Evolutionary conservation across 805 yeast species (phyloP).

Genomic region (Wickerhamiella kurtzmanii): DNA sequence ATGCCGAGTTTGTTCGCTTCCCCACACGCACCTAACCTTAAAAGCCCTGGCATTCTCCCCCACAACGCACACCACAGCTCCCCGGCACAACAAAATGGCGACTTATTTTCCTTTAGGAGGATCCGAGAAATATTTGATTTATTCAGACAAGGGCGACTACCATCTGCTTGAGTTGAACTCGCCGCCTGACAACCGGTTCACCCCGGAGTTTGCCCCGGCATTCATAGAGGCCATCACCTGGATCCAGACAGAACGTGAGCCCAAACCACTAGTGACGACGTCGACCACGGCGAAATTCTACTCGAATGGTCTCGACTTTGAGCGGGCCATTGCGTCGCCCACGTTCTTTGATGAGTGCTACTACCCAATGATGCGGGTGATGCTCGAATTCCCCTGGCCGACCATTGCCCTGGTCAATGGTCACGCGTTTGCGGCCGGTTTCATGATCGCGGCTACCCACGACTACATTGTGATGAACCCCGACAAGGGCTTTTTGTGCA

Average conservation of each 20-base stretch:
- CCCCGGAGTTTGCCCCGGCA: constrained; percentile 24
- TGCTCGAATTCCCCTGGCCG: constrained; percentile 29
- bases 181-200: constrained; percentile 28
- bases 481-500: constrained; percentile 26
- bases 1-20: not conserved
- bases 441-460: constrained; percentile 27
- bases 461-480: constrained; percentile 31
- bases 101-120: constrained; percentile 12
- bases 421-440: constrained; percentile 32
- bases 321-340: constrained; percentile 24
- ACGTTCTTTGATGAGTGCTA: constrained; percentile 24
- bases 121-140: constrained; percentile 6
- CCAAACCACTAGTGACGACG: constrained; percentile 27
- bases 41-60: constrained; percentile 1
- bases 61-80: not conserved
- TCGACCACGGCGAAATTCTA: constrained; percentile 27
- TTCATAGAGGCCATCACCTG: constrained; percentile 24
- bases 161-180: constrained; percentile 23
- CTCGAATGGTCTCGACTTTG: constrained; percentile 29
- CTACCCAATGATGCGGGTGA: constrained; percentile 24
- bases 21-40: not conserved
- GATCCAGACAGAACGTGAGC: constrained; percentile 19
- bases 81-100: not conserved
- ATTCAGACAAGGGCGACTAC: constrained; percentile 18
- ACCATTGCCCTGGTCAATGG: constrained; percentile 30